phyloP scores from a whole-genome alignment of 1,284 basidiomycete genomes.

The Mycena sp. region DNA sequence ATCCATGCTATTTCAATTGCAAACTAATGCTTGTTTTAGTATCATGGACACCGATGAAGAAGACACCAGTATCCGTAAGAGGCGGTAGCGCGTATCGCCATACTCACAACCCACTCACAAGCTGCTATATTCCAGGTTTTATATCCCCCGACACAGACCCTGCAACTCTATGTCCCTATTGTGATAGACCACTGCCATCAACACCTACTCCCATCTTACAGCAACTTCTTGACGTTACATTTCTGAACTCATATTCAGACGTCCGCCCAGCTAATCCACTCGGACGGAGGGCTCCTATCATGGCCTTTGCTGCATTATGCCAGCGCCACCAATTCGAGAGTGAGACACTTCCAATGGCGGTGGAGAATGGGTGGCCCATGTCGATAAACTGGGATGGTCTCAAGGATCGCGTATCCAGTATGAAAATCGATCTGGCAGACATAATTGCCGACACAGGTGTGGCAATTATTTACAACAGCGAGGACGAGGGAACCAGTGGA shows the following conservation, averaged over 20 bases:
- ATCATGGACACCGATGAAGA: not conserved
- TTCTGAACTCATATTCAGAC: conserved; percentile 62
- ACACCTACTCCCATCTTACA: not conserved
- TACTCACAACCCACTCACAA: not conserved
- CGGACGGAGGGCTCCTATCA: conserved; percentile 71
- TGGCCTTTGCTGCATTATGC: conserved; percentile 71
- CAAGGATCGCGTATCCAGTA: conserved; percentile 58
- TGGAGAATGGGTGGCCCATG: conserved; percentile 77
- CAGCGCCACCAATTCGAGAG: conserved; percentile 81
- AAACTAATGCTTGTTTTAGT: not conserved
- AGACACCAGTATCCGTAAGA: not conserved
- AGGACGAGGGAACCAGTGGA: conserved; percentile 44
- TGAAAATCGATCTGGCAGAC: conserved; percentile 56
- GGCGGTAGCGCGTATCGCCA: not conserved
- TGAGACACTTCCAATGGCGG: conserved; percentile 74
- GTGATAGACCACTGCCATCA: not conserved
- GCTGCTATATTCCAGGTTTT: not conserved
- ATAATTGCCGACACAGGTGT: conserved; percentile 50
- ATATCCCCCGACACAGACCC: not conserved
- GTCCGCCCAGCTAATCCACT: conserved; percentile 73
- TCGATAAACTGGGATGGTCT: conserved; percentile 70
- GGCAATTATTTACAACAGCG: not conserved
- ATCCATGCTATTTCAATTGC: too few species aligned
- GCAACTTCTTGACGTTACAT: conserved; percentile 59
- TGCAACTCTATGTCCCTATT: not conserved